Conservation (phyloP, 345 rosid species). For the Hibiscus tridactylites region DNA sequence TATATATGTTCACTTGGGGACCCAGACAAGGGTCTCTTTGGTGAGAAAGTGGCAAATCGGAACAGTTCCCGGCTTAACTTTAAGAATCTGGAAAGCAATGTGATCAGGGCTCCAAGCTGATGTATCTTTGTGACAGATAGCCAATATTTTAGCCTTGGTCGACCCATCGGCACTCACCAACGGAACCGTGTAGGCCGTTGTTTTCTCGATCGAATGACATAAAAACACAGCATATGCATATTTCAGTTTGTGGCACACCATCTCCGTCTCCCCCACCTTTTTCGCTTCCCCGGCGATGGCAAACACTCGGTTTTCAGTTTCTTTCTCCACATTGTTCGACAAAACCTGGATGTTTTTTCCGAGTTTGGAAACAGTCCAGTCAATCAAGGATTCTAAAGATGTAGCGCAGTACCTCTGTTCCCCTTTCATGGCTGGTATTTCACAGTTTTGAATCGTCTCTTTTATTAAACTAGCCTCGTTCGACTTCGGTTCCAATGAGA, state of each 20-base stretch:
- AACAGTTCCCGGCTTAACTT: neutral
- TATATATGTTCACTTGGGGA: neutral
- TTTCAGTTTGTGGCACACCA: neutral
- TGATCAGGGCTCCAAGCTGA: neutral
- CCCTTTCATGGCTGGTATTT: neutral
- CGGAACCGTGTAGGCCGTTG: neutral
- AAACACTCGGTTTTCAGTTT: neutral
- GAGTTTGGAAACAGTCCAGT: neutral
- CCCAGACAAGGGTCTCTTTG: neutral
- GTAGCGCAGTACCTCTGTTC: slow-evolving; percentile 1
- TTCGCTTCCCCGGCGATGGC: neutral
- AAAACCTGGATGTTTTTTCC: neutral
- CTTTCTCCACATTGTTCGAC: neutral
- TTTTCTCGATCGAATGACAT: neutral
- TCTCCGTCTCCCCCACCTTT: neutral
- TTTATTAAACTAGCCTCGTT: neutral
- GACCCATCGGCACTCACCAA: neutral
- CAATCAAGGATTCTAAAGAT: slow-evolving; percentile 2
- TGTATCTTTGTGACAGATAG: neutral
- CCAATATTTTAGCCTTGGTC: neutral
- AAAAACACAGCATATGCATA: slow-evolving; percentile 8
- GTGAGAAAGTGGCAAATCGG: neutral
- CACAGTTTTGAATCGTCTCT: neutral
- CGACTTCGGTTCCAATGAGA: neutral
- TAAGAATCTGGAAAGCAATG: neutral